A percentile compares a stretch with the other conserved stretches of the same genome.
These are phyloP conservation scores for Raphanus hybrid DNA, from an alignment of 441 rosid genomes.

Conservation along the genomic window DNA sequence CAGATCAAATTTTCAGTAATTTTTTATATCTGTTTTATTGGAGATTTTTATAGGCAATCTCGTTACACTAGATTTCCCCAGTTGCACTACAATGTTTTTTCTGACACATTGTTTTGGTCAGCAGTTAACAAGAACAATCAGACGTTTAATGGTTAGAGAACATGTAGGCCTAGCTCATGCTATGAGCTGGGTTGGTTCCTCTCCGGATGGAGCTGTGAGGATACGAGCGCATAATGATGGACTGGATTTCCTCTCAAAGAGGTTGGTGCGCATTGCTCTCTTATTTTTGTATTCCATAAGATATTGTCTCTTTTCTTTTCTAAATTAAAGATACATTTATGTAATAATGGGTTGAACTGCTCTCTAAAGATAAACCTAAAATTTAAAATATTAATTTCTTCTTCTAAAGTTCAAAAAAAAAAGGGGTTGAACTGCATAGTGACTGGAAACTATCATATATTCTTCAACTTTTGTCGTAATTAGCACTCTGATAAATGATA, in stretches of 20 bases:
- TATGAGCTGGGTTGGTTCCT: neutral
- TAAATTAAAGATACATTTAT: neutral
- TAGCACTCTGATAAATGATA: neutral
- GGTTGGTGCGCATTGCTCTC: neutral
- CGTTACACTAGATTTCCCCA: neutral
- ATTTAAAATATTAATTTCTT: too few species aligned
- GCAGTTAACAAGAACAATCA: neutral
- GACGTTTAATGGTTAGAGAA: constrained; percentile 3
- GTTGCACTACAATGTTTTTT: neutral
- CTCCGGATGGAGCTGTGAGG: neutral
- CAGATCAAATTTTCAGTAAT: neutral
- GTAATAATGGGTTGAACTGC: neutral
- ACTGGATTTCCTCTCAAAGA: neutral
- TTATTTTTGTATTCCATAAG: neutral
- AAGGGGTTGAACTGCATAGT: neutral
- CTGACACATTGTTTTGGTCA: neutral
- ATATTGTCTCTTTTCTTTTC: neutral
- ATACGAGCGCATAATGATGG: neutral
- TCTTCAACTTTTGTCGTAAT: neutral
- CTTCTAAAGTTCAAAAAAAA: too few species aligned
- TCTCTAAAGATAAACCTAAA: too few species aligned
- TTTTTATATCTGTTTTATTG: neutral
- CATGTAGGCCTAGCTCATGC: too few species aligned
- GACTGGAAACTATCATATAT: neutral
- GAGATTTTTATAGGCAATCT: neutral